phyloP scores from a whole-genome alignment of 2,329 filamentous ascomycete genomes.

The Talaromyces pinophilus region DNA sequence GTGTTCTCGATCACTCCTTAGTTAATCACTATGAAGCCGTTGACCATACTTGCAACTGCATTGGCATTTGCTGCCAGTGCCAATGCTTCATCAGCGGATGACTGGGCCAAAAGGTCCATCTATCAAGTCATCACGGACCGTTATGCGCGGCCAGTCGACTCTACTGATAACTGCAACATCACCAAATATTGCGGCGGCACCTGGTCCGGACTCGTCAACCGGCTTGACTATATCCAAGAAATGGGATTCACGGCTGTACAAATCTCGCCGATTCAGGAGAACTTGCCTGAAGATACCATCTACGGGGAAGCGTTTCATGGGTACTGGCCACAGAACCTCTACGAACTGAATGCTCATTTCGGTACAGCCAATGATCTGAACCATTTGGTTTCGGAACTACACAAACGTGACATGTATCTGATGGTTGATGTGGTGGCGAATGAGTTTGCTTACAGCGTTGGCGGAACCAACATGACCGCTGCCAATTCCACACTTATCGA shows the following conservation, averaged over 20 bases:
- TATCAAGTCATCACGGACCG: constrained; percentile 47
- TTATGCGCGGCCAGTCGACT: constrained; percentile 37
- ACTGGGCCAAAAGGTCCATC: constrained; percentile 43
- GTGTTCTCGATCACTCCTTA: neutral
- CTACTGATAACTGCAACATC: constrained; percentile 27
- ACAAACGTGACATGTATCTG: constrained; percentile 48
- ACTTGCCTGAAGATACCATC: constrained; percentile 35
- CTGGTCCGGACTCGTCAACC: constrained; percentile 46
- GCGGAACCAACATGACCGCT: constrained; percentile 18
- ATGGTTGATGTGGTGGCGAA: constrained; percentile 54
- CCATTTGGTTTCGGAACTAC: constrained; percentile 44
- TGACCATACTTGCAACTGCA: neutral
- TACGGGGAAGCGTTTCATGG: constrained; percentile 48
- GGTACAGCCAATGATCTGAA: constrained; percentile 47
- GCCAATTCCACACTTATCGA: constrained; percentile 19
- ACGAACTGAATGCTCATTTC: constrained; percentile 48
- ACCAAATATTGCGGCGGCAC: constrained; percentile 49
- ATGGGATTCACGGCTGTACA: constrained; percentile 49
- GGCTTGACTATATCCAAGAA: constrained; percentile 50
- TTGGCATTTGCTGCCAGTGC: constrained; percentile 2
- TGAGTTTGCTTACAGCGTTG: constrained; percentile 36
- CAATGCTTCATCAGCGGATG: constrained; percentile 25
- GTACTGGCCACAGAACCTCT: constrained; percentile 50
- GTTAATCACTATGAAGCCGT: neutral
- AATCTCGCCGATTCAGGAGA: constrained; percentile 42